These are phyloP conservation scores for Cladophialophora bantiana DNA, from an alignment of 2,329 filamentous ascomycete genomes.

Conservation along the genomic window DNA sequence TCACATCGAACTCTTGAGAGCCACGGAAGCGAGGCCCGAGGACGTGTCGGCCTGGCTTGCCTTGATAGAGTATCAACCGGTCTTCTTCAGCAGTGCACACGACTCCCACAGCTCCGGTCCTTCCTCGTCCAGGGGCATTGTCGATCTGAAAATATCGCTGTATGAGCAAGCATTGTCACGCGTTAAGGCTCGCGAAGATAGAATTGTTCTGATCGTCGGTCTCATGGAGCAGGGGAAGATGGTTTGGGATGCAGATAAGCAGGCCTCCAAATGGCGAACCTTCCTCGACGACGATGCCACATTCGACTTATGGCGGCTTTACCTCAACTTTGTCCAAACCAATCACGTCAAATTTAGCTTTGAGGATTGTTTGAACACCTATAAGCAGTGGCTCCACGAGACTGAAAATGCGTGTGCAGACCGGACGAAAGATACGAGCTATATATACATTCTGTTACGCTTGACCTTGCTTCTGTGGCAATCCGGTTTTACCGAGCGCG, in stretches of 20 bases:
- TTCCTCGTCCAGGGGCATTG: conserved; percentile 63
- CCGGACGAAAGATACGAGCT: conserved; percentile 47
- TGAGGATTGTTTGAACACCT: conserved; percentile 67
- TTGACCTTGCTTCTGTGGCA: conserved; percentile 77
- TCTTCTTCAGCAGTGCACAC: conserved; percentile 52
- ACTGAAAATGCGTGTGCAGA: conserved; percentile 7
- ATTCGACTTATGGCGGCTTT: conserved; percentile 74
- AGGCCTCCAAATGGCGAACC: conserved; percentile 70
- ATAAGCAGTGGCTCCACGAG: conserved; percentile 55
- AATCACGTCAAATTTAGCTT: conserved; percentile 71
- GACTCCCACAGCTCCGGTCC: conserved; percentile 44
- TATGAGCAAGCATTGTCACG: conserved; percentile 77
- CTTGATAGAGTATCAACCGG: conserved; percentile 81
- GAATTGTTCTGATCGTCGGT: conserved; percentile 68
- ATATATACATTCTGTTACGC: conserved; percentile 76
- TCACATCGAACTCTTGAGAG: conserved; percentile 65
- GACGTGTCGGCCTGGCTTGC: conserved; percentile 77
- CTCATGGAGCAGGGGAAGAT: conserved; percentile 77
- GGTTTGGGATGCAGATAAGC: conserved; percentile 72
- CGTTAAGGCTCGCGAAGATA: conserved; percentile 54
- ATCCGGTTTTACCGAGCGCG: conserved; percentile 78
- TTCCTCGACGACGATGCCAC: conserved; percentile 64
- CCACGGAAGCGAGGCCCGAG: conserved; percentile 69
- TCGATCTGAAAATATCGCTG: conserved; percentile 80
- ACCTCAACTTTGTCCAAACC: conserved; percentile 74